Evolutionary conservation across 176 grass and related monocot species (phyloP).

Genomic region (Saccharum officinarum): DNA sequence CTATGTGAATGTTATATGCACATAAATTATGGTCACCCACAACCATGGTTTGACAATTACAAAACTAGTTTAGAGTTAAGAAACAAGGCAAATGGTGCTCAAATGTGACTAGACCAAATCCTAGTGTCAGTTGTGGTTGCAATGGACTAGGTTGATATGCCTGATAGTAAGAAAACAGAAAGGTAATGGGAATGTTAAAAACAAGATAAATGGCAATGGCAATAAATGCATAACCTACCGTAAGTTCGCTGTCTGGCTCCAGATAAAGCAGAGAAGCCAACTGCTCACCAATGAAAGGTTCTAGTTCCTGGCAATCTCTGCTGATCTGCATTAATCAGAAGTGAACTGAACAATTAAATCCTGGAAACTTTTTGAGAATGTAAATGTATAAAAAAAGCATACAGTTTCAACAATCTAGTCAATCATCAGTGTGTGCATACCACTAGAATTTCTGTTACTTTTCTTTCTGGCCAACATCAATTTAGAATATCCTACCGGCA

Average conservation of each 20-base stretch:
- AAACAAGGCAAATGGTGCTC: background rate
- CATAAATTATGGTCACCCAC: background rate
- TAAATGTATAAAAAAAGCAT: background rate
- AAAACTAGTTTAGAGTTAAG: background rate
- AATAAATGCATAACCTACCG: slow-evolving; percentile 61
- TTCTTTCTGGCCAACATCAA: background rate
- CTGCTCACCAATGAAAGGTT: slow-evolving; percentile 93
- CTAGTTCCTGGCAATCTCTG: slow-evolving; percentile 96
- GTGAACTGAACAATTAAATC: slow-evolving; percentile 16
- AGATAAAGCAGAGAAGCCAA: slow-evolving; percentile 95
- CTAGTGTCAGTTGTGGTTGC: slow-evolving; percentile 2
- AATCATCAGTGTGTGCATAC: background rate
- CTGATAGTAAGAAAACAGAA: background rate
- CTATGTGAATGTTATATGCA: slow-evolving; percentile 11
- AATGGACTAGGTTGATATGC: slow-evolving; percentile 6
- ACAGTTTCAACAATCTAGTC: background rate
- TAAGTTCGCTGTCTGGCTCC: slow-evolving; percentile 91
- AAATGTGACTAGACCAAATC: slow-evolving; percentile 20
- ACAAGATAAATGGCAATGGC: slow-evolving; percentile 19
- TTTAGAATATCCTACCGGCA: background rate
- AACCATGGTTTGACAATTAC: background rate
- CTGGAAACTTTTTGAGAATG: background rate
- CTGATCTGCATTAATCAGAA: slow-evolving; percentile 75
- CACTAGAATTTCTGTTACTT: background rate
- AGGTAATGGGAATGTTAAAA: slow-evolving; percentile 10